Evolutionary conservation across 768 basidiomycete species (phyloP).

Genomic region (Tephrocybe sp.): DNA sequence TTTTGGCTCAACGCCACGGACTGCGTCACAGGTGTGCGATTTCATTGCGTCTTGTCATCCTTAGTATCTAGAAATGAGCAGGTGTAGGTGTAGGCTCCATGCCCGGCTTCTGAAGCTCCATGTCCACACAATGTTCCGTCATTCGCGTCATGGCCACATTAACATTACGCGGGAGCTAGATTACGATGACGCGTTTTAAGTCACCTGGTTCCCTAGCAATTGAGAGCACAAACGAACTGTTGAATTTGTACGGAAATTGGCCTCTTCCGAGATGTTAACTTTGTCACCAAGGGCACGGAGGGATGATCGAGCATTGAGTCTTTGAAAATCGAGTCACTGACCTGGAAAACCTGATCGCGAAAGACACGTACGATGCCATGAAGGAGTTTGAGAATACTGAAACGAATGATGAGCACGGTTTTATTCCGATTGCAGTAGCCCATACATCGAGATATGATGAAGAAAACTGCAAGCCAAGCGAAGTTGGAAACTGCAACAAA

Average conservation of each 20-base stretch:
- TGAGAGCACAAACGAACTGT: neutral
- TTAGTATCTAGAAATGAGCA: no score
- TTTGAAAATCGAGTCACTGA: neutral
- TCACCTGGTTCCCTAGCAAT: neutral
- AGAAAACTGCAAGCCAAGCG: slow-evolving; percentile 15
- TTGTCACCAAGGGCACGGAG: slow-evolving; percentile 2
- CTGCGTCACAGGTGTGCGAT: no score
- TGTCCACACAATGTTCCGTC: neutral
- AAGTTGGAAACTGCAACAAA: neutral
- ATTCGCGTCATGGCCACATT: neutral
- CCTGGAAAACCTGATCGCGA: neutral
- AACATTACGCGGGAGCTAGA: neutral
- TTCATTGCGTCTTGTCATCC: no score
- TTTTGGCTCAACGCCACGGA: no score
- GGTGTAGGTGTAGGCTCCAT: no score
- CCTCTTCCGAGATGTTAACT: neutral
- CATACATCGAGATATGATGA: slow-evolving; percentile 14
- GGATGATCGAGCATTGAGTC: slow-evolving; percentile 8
- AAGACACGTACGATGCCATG: slow-evolving; percentile 12
- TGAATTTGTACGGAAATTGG: neutral
- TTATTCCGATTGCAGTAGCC: neutral
- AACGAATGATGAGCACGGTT: neutral
- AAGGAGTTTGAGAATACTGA: slow-evolving; percentile 16
- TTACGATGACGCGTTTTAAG: neutral
- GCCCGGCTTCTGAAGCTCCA: neutral